phyloP scores from a whole-genome alignment of 2,329 filamentous ascomycete genomes.

The Pseudocercospora vitis region DNA sequence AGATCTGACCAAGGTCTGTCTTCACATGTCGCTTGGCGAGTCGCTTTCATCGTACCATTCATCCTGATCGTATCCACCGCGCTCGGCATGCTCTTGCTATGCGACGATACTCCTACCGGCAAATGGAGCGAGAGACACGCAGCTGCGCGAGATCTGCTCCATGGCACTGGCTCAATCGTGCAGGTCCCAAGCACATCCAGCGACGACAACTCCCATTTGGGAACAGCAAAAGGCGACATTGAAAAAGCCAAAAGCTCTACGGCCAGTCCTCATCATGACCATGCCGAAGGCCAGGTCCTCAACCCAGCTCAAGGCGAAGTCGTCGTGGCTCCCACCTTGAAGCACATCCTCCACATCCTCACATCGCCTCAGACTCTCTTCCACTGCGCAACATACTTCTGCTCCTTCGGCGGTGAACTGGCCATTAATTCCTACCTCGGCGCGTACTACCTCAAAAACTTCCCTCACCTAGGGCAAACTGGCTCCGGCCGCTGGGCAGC shows the following conservation, averaged over 20 bases:
- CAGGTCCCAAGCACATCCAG: constrained; percentile 42
- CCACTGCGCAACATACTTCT: constrained; percentile 56
- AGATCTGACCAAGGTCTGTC: constrained; percentile 59
- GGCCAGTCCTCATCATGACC: constrained; percentile 29
- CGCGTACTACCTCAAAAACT: constrained; percentile 58
- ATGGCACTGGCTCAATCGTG: not conserved
- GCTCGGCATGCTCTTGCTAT: constrained; percentile 68
- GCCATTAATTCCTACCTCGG: constrained; percentile 62
- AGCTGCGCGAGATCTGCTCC: constrained; percentile 54
- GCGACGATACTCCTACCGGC: constrained; percentile 78
- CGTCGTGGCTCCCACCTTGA: constrained; percentile 59
- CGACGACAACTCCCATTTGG: constrained; percentile 49
- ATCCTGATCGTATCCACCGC: constrained; percentile 69
- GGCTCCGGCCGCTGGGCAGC: constrained; percentile 62
- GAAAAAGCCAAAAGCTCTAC: not conserved
- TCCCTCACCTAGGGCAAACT: constrained; percentile 39
- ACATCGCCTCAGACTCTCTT: constrained; percentile 60
- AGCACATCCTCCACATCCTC: constrained; percentile 61
- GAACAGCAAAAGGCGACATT: constrained; percentile 40
- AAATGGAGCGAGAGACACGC: constrained; percentile 71
- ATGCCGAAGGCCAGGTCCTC: constrained; percentile 51
- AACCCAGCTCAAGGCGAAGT: constrained; percentile 61
- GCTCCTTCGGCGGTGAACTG: constrained; percentile 60
- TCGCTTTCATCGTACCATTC: constrained; percentile 81
- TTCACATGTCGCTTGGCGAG: constrained; percentile 72